Evolutionary conservation across 140 eudicot species (phyloP), one percentile per base, ranked within the genome.

Genomic region (Flaveria floridana): DNA sequence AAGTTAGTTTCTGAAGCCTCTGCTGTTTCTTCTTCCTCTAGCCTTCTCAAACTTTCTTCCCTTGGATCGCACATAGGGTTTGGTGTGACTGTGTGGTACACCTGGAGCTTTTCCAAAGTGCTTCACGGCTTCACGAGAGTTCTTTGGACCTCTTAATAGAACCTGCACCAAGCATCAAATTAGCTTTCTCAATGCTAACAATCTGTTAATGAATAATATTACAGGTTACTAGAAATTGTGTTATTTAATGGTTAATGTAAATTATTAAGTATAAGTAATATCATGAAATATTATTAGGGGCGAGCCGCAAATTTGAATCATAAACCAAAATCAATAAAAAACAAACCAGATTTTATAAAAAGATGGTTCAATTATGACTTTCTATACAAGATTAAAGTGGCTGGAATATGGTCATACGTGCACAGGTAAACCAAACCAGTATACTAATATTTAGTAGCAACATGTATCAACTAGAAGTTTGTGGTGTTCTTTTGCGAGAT

Each of bases 71-170:
- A 89, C 96, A 73, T 89, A 89, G 0, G 96, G 96, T 75, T 89
- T 89, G 67, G 89, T 89, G 86, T 89, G 96, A 67, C 92, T 86
- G 88, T 89, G 92, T 10, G 96, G 96, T 2, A 89, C 96, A 84
- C 96, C 96, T 26, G 96, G 96, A 64, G 91, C 96, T 52, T 84
- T 85, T 26, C 95, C 95, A 75, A 88, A 88, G 84, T 88, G 95
- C 78, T 67, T 80, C 59, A 84, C 89, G 15, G 95, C 95, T 76
- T 88, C 95, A 77, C 95, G 91, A 3, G 80, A 73, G 63, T 88
- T 88, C 86, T 81, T 81, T 19, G 95, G 90, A 28, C 95, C 95
- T 80, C 91, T 86, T 21, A 88, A 75, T 63, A 88, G 84, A 28
- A 88, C 87, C 95, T 88, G 73, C 77, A 65, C 7, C 4, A 48